A percentile compares a stretch with the other conserved stretches of the same genome.
Conservation (phyloP, 345 rosid genomes). For the Reutealis trisperma region DNA sequence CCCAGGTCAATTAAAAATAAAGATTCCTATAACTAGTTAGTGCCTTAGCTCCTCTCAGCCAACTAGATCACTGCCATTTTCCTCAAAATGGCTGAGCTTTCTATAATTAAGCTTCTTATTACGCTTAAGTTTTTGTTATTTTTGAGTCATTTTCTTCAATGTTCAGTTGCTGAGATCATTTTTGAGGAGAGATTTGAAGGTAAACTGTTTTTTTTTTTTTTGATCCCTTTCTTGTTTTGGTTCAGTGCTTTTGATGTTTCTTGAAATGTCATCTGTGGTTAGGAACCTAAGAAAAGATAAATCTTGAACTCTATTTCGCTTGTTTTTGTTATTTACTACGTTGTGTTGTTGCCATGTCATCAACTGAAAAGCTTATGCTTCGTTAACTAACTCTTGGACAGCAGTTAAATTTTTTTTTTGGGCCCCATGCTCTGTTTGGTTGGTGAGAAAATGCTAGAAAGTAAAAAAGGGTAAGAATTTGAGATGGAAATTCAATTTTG, state of each 20-base stretch:
- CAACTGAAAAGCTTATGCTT: background rate
- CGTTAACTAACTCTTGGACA: background rate
- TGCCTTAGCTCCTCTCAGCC: background rate
- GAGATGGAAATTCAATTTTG: no score
- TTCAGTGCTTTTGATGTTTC: background rate
- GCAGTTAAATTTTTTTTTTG: background rate
- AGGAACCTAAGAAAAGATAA: background rate
- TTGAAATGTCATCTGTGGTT: background rate
- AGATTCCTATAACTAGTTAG: background rate
- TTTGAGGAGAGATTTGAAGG: constrained; percentile 52
- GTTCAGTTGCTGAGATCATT: constrained; percentile 34
- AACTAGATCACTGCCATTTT: background rate
- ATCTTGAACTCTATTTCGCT: background rate
- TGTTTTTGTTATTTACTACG: background rate
- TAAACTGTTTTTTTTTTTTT: background rate
- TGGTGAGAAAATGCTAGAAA: no score
- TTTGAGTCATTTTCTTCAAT: constrained; percentile 12
- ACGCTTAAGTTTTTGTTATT: background rate
- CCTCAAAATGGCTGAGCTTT: constrained; percentile 12
- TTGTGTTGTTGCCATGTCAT: constrained; percentile 5
- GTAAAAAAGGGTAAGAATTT: no score
- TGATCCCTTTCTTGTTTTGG: background rate
- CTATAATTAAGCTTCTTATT: background rate
- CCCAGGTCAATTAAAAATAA: background rate
- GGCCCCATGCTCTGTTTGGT: no score